Base-by-base conservation (phyloP, 2,329 filamentous ascomycete genomes). In the Penicillium capsulatum region DNA sequence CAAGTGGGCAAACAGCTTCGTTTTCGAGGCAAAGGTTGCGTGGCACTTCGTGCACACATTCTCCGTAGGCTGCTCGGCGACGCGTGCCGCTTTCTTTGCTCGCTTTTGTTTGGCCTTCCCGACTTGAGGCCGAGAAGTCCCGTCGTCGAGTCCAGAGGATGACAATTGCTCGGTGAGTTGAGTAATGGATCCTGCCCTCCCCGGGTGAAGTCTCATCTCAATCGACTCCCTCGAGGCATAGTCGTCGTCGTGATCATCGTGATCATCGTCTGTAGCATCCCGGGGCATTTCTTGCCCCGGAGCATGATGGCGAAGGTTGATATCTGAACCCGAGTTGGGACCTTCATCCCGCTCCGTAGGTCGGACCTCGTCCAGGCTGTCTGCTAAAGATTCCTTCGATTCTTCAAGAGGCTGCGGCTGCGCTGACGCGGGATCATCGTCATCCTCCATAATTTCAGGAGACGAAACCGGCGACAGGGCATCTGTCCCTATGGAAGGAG, bases 21-120 rank as follows among this genome's bases (percentile, higher is more conserved):
- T 84, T 51, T 80, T 83, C 1, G 83, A 87, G 0, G 77, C 79
- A 67, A 97, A 98, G 0, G 68, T 75, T 50, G 85, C 87, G 50
- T 80, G 77, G 64, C 92, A 97, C 3, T 81, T 77, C 2, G 84
- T 77, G 59, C 92, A 97, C 54, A 82, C 82, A 37, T 86, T 77
- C 19, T 80, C 50, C 4, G 42, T 29, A 13, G 48, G 19, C 14
- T 51, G 50, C 31, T 42, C 51, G 15, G 51, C 42, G 19, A 56
- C 45, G 39, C 63, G 60, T 4, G 70, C 71, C 10, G 69, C 71
- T 48, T 69, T 76, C 50, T 69, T 74, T 20, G 71, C 72, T 36
- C 70, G 66, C 48, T 73, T 77, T 43, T 69, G 67, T 50, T 77
- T 77, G 17, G 74, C 74, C 50, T 75, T 77, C 14, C 74, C 72